These are phyloP conservation scores for Uronychia binucleata DNA, from an alignment of 73 alveolate genomes.

Conservation along the genomic window DNA sequence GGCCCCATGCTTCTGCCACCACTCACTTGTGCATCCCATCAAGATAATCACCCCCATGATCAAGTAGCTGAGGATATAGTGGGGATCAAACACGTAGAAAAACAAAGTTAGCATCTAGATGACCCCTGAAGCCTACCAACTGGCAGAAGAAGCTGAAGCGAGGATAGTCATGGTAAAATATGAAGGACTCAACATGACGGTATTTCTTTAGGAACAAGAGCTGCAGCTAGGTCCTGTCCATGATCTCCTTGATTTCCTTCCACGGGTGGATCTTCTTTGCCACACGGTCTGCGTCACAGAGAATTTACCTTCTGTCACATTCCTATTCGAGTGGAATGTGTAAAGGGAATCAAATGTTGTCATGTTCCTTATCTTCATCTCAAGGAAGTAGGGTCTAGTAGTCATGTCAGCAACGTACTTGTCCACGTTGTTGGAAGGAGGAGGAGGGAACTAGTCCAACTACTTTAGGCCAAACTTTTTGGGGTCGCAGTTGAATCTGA, in stretches of 20 bases:
- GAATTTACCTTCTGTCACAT: no score
- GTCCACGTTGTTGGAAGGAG: background rate
- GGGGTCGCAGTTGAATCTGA: no score
- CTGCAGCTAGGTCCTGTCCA: constrained; percentile 35
- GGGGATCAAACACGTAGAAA: constrained; percentile 11
- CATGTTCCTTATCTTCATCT: constrained; percentile 29
- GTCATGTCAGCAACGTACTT: background rate
- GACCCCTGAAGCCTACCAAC: background rate
- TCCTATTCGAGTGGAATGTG: constrained; percentile 46
- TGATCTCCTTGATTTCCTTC: constrained; percentile 30
- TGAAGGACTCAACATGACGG: constrained; percentile 22
- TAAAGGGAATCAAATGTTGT: constrained; percentile 37
- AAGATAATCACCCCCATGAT: constrained; percentile 7
- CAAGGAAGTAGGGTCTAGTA: no score
- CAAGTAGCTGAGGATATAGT: constrained; percentile 29
- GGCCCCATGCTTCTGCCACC: constrained; percentile 1
- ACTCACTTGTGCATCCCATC: constrained; percentile 19
- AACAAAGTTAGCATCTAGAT: constrained; percentile 16
- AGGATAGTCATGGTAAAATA: constrained; percentile 48
- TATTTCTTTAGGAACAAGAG: constrained; percentile 14
- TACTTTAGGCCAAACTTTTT: no score
- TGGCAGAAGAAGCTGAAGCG: constrained; percentile 30
- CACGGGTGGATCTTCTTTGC: constrained; percentile 18
- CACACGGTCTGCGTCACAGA: constrained; percentile 37
- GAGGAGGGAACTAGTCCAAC: no score